A percentile compares a stretch with the other conserved stretches of the same genome.
Conservation (phyloP, 176 grass and related monocot genomes). For the Phragmites australis region DNA sequence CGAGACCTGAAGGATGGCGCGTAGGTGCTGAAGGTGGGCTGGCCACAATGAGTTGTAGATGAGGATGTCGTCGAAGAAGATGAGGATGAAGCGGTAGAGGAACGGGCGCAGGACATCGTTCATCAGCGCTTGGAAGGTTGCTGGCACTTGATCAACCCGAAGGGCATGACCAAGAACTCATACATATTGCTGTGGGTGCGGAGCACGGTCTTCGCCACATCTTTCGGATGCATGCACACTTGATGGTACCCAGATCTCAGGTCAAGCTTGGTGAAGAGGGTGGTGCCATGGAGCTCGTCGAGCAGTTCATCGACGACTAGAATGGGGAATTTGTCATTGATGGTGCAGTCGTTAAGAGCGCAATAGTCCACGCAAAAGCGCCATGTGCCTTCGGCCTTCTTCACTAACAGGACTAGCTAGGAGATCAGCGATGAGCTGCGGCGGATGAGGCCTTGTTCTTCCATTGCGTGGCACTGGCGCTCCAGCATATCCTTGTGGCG, state of each 20-base stretch:
- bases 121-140: background rate
- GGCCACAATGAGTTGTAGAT: background rate
- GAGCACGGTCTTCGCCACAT: background rate
- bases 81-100: background rate
- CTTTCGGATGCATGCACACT: background rate
- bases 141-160: background rate
- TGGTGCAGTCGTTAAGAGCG: background rate
- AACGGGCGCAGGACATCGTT: background rate
- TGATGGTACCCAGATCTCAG: background rate
- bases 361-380: background rate
- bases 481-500: background rate
- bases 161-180: slow-evolving; percentile 3
- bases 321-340: background rate
- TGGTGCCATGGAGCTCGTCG: background rate
- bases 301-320: background rate
- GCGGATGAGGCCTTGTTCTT: background rate
- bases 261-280: background rate
- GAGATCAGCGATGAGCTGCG: background rate
- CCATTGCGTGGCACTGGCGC: background rate
- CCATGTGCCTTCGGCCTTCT: background rate
- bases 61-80: background rate
- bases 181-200: background rate
- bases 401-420: background rate
- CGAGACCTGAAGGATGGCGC: background rate
- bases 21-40: background rate